Percentiles rank a stretch among this genome's conserved stretches.
Conservation (phyloP, 2,329 filamentous ascomycete genomes). For the Arthrobotrys conoides region DNA sequence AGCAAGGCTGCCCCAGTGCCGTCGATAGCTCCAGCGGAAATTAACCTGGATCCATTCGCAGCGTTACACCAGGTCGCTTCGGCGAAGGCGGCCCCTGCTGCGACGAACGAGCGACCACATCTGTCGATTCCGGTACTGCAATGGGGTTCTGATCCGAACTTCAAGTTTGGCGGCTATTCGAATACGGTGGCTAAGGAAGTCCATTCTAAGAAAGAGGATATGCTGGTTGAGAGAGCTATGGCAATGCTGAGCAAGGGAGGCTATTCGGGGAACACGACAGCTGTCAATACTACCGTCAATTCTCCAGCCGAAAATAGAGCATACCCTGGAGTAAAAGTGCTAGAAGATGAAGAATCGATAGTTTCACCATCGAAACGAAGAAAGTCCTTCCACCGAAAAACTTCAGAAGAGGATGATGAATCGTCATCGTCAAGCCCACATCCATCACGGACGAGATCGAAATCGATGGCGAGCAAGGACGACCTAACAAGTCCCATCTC, state of each 20-base stretch:
- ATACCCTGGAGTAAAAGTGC: constrained; percentile 40
- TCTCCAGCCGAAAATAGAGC: constrained; percentile 63
- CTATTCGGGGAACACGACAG: constrained; percentile 60
- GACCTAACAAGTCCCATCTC: constrained; percentile 41
- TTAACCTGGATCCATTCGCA: constrained; percentile 53
- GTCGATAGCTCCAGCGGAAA: constrained; percentile 54
- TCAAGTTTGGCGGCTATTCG: constrained; percentile 63
- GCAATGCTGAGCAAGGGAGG: constrained; percentile 59
- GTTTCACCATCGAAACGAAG: constrained; percentile 56
- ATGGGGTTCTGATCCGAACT: constrained; percentile 64
- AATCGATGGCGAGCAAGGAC: constrained; percentile 37
- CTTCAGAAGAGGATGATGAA: constrained; percentile 62
- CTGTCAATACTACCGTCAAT: constrained; percentile 63
- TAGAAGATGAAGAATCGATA: constrained; percentile 42
- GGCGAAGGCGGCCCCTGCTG: constrained; percentile 1
- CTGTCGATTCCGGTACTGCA: constrained; percentile 48
- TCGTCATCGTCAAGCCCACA: constrained; percentile 61
- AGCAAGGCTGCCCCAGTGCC: constrained; percentile 16
- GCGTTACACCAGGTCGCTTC: constrained; percentile 53
- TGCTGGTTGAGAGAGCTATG: constrained; percentile 61
- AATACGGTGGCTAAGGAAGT: constrained; percentile 37
- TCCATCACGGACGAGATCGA: constrained; percentile 39
- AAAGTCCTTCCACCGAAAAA: constrained; percentile 59
- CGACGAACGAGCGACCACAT: constrained; percentile 37
- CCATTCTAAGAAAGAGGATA: constrained; percentile 49